These are phyloP conservation scores for Termitomyces sp. DNA, from an alignment of 768 basidiomycete species.

Conservation along the genomic window DNA sequence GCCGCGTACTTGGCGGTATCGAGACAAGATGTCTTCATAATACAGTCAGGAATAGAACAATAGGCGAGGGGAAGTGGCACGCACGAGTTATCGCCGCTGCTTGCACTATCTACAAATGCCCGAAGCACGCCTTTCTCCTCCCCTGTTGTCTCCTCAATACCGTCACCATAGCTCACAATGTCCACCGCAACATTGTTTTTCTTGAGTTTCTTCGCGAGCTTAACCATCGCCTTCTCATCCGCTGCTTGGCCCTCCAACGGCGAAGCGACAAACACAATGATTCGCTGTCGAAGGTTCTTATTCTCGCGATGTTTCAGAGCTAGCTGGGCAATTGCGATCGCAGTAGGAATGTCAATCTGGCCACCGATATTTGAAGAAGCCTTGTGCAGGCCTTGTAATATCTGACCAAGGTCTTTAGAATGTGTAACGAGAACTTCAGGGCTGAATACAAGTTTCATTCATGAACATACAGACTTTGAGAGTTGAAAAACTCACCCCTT, in stretches of 20 bases:
- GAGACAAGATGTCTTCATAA: constrained; percentile 69
- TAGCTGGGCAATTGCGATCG: constrained; percentile 90
- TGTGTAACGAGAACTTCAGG: constrained; percentile 96
- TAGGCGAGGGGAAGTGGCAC: constrained; percentile 17
- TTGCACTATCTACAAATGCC: constrained; percentile 79
- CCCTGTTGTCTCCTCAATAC: constrained; percentile 61
- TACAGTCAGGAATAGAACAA: background rate
- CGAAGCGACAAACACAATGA: constrained; percentile 91
- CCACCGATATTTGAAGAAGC: constrained; percentile 74
- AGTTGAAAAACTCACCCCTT: constrained; percentile 61
- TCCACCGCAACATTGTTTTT: constrained; percentile 99
- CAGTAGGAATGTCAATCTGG: constrained; percentile 79
- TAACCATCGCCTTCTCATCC: constrained; percentile 76
- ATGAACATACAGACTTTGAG: background rate
- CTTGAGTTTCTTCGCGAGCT: constrained; percentile 94
- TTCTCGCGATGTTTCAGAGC: constrained; percentile 97
- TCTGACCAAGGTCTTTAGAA: constrained; percentile 91
- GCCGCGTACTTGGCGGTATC: constrained; percentile 69
- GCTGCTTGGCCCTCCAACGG: constrained; percentile 69
- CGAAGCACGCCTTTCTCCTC: constrained; percentile 63
- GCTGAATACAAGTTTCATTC: constrained; percentile 31
- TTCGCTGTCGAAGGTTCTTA: constrained; percentile 95
- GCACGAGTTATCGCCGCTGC: constrained; percentile 83
- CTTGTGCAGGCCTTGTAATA: constrained; percentile 73
- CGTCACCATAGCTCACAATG: constrained; percentile 86